Evolutionary conservation across 768 basidiomycete genomes (phyloP).

Genomic region (Mycena amicta): DNA sequence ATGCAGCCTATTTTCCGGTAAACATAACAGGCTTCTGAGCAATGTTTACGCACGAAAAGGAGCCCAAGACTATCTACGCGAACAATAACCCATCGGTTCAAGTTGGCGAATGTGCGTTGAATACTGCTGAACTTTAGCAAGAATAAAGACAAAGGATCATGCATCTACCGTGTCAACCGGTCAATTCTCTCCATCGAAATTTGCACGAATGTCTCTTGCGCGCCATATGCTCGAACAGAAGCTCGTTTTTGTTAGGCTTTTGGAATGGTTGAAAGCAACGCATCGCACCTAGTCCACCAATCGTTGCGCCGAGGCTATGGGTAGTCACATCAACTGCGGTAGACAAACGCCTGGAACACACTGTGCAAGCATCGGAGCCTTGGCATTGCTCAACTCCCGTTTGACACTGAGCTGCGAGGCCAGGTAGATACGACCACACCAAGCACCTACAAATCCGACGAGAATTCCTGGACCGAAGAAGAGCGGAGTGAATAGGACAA

Average conservation of each 20-base stretch:
- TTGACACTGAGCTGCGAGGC: slow-evolving; percentile 50
- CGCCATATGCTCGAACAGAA: slow-evolving; percentile 72
- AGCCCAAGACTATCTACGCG: slow-evolving; percentile 6
- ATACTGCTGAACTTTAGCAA: slow-evolving; percentile 25
- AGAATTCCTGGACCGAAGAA: slow-evolving; percentile 49
- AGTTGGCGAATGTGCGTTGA: slow-evolving; percentile 51
- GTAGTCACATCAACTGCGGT: slow-evolving; percentile 25
- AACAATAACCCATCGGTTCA: slow-evolving; percentile 35
- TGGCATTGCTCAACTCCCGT: slow-evolving; percentile 49
- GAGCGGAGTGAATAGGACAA: slow-evolving; percentile 47
- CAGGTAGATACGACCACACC: too few relatives aligned
- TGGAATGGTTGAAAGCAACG: neutral
- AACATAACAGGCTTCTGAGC: neutral
- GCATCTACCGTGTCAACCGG: slow-evolving; percentile 24
- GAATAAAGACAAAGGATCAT: neutral
- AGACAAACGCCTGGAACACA: slow-evolving; percentile 38
- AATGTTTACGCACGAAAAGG: neutral
- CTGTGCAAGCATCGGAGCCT: slow-evolving; percentile 36
- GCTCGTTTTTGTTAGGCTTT: too few relatives aligned
- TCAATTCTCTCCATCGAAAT: too few relatives aligned
- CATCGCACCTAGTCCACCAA: slow-evolving; percentile 47
- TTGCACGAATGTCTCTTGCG: too few relatives aligned
- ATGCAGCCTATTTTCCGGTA: neutral
- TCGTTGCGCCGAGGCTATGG: slow-evolving; percentile 51
- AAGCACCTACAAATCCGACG: slow-evolving; percentile 44